Conservation (phyloP, 306 rosid species). For the Casuarina cunninghamiana region DNA sequence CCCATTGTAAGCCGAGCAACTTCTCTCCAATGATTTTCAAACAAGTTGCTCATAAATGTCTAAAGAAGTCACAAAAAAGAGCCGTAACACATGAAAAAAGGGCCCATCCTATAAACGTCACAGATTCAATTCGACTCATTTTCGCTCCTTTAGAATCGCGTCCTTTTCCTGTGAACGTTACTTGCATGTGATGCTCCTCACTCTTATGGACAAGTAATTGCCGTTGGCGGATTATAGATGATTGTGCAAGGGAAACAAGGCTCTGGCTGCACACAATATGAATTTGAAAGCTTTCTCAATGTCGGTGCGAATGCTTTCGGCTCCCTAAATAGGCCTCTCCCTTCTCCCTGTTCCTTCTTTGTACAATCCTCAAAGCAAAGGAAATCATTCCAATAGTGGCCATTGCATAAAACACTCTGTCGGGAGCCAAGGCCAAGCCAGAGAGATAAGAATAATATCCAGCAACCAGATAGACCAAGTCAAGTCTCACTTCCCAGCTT, state of each 20-base stretch:
- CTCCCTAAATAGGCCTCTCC: conserved; percentile 49
- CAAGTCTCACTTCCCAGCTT: conserved; percentile 49
- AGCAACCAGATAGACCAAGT: conserved; percentile 63
- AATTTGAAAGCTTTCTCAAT: conserved; percentile 39
- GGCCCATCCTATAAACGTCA: conserved; percentile 27
- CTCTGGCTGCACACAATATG: not conserved
- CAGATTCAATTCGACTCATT: conserved; percentile 18
- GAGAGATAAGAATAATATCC: conserved; percentile 74
- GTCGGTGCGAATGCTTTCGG: conserved; percentile 80
- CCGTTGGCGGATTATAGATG: not conserved
- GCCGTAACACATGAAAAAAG: conserved; percentile 21
- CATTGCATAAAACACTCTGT: conserved; percentile 63
- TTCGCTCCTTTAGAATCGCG: not conserved
- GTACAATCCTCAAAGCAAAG: conserved; percentile 50
- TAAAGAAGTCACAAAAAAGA: conserved; percentile 10
- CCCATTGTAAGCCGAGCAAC: conserved; percentile 13
- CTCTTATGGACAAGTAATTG: not conserved
- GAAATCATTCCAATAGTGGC: conserved; percentile 68
- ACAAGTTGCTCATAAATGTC: conserved; percentile 7
- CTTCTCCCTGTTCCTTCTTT: conserved; percentile 47
- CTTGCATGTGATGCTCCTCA: conserved; percentile 20
- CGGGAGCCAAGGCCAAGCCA: conserved; percentile 78
- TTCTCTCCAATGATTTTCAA: not conserved
- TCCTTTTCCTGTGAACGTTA: conserved; percentile 7
- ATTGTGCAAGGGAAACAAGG: conserved; percentile 5